Evolutionary conservation across 2,329 filamentous ascomycete genomes (phyloP).

Genomic region (Venturia carpophila): DNA sequence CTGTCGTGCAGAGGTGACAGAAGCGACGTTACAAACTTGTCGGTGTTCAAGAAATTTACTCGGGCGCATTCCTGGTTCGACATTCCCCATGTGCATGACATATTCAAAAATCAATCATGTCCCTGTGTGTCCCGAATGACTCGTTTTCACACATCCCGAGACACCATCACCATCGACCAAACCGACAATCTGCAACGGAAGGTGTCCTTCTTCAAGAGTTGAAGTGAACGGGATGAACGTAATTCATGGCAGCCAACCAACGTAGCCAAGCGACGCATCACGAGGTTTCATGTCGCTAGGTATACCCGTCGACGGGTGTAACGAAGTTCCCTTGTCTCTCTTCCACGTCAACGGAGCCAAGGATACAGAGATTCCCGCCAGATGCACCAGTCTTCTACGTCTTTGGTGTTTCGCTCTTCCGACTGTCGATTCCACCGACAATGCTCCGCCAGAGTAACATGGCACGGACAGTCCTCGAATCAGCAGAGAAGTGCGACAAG

Average conservation of each 20-base stretch:
- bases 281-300: background rate
- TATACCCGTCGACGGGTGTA: background rate
- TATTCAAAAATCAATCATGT: background rate
- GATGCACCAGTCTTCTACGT: background rate
- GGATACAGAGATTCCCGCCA: background rate
- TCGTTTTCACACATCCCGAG: no score
- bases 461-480: background rate
- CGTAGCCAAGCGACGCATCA: background rate
- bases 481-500: background rate
- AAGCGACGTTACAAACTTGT: conserved; percentile 8
- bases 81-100: background rate
- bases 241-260: background rate
- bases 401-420: background rate
- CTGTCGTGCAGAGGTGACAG: background rate
- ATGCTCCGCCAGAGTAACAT: background rate
- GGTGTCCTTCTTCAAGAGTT: background rate
- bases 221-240: background rate
- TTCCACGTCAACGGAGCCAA: background rate
- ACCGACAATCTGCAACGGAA: background rate
- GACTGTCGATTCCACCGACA: background rate
- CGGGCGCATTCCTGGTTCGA: background rate
- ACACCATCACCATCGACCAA: background rate
- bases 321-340: background rate
- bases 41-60: background rate
- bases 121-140: no score